phyloP scores from a whole-genome alignment of 495 filamentous ascomycete species.

The Aspergillus nidulans region DNA sequence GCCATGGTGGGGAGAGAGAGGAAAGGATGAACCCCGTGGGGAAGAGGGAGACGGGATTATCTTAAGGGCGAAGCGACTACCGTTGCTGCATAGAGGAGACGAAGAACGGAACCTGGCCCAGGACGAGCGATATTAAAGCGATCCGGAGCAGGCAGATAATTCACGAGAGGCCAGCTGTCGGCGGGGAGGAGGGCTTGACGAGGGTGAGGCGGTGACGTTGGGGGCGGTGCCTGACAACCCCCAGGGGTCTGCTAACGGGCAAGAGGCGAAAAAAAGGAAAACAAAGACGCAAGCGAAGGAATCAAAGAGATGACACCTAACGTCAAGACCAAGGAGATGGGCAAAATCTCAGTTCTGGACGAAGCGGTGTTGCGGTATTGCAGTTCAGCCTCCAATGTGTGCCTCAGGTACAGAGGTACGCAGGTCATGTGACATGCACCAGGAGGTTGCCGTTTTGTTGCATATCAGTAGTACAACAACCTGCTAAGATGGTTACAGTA shows the following conservation, averaged over 20 bases:
- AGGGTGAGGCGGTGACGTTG: slow-evolving; percentile 12
- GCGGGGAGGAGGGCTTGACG: slow-evolving; percentile 15
- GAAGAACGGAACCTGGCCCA: not conserved
- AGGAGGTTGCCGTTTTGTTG: not conserved
- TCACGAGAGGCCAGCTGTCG: slow-evolving; percentile 23
- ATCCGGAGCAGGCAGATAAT: slow-evolving; percentile 6
- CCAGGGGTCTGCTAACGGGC: slow-evolving; percentile 2
- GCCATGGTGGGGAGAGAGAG: slow-evolving; percentile 27
- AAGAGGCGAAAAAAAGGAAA: not conserved
- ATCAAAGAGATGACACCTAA: not conserved
- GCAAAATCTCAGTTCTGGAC: not conserved
- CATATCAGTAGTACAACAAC: no score
- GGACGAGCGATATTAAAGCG: not conserved
- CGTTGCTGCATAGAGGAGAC: slow-evolving; percentile 22
- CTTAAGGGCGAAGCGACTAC: slow-evolving; percentile 1
- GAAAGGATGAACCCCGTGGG: slow-evolving; percentile 21
- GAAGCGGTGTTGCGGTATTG: slow-evolving; percentile 9
- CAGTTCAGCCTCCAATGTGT: slow-evolving; percentile 2
- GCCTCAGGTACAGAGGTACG: slow-evolving; percentile 7
- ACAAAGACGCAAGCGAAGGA: not conserved
- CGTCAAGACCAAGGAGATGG: not conserved
- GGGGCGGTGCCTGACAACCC: slow-evolving; percentile 15
- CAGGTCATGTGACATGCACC: not conserved
- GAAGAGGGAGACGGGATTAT: slow-evolving; percentile 16
- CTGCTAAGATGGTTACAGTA: no score